These are phyloP conservation scores for Fraxinus xanthoxyloides DNA, from an alignment of 305 asterid genomes.

Conservation along the genomic window DNA sequence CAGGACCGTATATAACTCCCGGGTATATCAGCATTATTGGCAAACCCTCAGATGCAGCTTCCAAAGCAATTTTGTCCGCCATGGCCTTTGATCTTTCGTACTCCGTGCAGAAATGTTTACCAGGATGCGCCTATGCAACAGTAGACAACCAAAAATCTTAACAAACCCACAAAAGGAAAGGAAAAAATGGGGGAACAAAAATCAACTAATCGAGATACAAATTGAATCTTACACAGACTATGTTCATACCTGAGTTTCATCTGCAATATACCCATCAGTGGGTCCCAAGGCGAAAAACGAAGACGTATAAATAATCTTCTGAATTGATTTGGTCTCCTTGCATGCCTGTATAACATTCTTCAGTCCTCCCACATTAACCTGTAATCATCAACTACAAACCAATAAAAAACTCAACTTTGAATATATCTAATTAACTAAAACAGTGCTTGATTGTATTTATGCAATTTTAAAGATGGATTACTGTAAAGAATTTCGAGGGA, in stretches of 20 bases:
- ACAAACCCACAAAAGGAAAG: not conserved
- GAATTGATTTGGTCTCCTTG: slow-evolving; percentile 51
- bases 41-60: slow-evolving; percentile 76
- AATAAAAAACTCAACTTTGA: not conserved
- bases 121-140: slow-evolving; percentile 55
- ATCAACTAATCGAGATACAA: not conserved
- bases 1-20: slow-evolving; percentile 89
- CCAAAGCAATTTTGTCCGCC: slow-evolving; percentile 73
- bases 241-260: slow-evolving; percentile 64
- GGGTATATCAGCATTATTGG: slow-evolving; percentile 85
- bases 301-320: slow-evolving; percentile 79
- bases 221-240: not conserved
- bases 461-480: slow-evolving; percentile 21
- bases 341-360: slow-evolving; percentile 70
- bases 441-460: not conserved
- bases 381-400: not conserved
- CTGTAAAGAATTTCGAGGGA: slow-evolving; percentile 56
- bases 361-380: slow-evolving; percentile 93
- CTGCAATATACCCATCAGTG: slow-evolving; percentile 75
- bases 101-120: slow-evolving; percentile 65
- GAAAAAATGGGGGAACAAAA: not conserved
- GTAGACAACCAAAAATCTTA: not conserved
- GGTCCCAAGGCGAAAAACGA: slow-evolving; percentile 88
- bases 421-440: not conserved
- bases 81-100: slow-evolving; percentile 85